Evolutionary conservation across 2,329 filamentous ascomycete species (phyloP).

Genomic region (Cadophora gregata): DNA sequence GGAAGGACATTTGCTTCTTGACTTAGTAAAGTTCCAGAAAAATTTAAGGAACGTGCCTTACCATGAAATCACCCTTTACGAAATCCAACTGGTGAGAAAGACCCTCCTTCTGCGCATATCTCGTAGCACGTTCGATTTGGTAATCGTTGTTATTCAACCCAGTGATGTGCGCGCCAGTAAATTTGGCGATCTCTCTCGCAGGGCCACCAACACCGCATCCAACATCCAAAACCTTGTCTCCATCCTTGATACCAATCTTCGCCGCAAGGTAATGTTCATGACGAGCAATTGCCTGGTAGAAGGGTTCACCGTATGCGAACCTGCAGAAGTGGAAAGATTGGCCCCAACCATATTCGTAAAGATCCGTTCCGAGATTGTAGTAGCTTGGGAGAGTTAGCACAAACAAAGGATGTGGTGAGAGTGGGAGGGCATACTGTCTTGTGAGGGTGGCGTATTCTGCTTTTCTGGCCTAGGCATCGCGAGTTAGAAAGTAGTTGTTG

Average conservation of each 20-base stretch:
- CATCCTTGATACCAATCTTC: slow-evolving; percentile 84
- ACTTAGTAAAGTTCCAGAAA: slow-evolving; percentile 20
- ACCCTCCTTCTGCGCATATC: slow-evolving; percentile 83
- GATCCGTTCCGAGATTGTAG: slow-evolving; percentile 93
- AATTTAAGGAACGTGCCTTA: slow-evolving; percentile 40
- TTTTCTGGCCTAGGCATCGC: slow-evolving; percentile 67
- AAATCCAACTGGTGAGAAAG: slow-evolving; percentile 82
- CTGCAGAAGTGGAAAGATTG: slow-evolving; percentile 98
- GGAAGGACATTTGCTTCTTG: slow-evolving; percentile 87
- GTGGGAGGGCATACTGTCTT: slow-evolving; percentile 73
- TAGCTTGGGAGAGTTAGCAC: slow-evolving; percentile 61
- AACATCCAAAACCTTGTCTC: slow-evolving; percentile 92
- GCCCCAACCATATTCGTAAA: slow-evolving; percentile 98
- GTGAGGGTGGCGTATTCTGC: slow-evolving; percentile 93
- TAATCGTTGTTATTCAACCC: slow-evolving; percentile 99
- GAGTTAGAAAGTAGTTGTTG: slow-evolving; percentile 20
- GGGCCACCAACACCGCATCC: slow-evolving; percentile 97
- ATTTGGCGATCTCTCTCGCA: slow-evolving; percentile 95
- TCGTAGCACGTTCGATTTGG: slow-evolving; percentile 92
- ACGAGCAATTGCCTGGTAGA: slow-evolving; percentile 89
- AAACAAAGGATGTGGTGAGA: neutral
- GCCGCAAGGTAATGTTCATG: slow-evolving; percentile 98
- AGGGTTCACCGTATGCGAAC: slow-evolving; percentile 85
- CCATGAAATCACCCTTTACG: slow-evolving; percentile 97
- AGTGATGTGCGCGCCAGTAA: slow-evolving; percentile 86